Percentiles rank a stretch among this genome's conserved stretches.
phyloP scores from a whole-genome alignment of 2,329 filamentous ascomycete species.

The Ophiobolus disseminans region DNA sequence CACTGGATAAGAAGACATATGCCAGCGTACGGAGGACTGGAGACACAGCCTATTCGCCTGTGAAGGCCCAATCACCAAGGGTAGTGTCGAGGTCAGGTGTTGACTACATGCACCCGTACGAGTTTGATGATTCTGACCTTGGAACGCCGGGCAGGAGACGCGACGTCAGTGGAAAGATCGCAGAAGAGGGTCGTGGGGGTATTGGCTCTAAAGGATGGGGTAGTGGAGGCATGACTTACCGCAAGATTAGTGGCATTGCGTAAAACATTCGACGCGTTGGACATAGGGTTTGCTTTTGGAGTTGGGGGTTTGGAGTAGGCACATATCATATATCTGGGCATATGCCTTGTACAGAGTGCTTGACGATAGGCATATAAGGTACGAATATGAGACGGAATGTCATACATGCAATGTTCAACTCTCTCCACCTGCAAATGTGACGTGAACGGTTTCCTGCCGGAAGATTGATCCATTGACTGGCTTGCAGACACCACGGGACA shows the following conservation, averaged over 20 bases:
- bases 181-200: constrained; percentile 69
- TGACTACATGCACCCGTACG: constrained; percentile 52
- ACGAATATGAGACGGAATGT: background rate
- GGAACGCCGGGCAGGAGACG: constrained; percentile 36
- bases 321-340: background rate
- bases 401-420: background rate
- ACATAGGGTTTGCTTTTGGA: constrained; percentile 1
- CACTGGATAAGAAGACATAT: constrained; percentile 42
- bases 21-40: constrained; percentile 42
- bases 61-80: constrained; percentile 46
- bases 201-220: constrained; percentile 31
- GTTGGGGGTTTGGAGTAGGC: background rate
- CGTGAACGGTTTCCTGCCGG: background rate
- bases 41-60: constrained; percentile 37
- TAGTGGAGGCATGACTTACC: constrained; percentile 41
- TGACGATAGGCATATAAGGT: background rate
- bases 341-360: background rate
- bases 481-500: too few species aligned
- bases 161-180: constrained; percentile 75
- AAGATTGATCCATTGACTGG: too few species aligned
- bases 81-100: constrained; percentile 57
- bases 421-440: background rate
- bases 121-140: constrained; percentile 41
- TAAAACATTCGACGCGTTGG: constrained; percentile 10
- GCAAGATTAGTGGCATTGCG: constrained; percentile 52